These are phyloP conservation scores for Plectosphaerella plurivora DNA, from an alignment of 2,329 filamentous ascomycete genomes.

Conservation along the genomic window DNA sequence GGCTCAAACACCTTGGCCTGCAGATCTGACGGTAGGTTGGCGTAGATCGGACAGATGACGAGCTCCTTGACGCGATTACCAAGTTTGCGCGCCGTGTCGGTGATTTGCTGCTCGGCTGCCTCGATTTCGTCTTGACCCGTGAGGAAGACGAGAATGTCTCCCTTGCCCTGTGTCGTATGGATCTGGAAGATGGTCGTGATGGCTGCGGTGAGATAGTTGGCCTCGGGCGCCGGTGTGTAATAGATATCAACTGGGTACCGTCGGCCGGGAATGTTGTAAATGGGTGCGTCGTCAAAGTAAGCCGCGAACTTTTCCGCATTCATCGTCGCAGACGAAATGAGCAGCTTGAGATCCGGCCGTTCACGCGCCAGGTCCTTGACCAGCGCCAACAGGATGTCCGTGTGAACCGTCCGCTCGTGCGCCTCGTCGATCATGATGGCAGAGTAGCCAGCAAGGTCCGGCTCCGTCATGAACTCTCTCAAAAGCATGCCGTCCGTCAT, in stretches of 20 bases:
- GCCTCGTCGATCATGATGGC: constrained; percentile 96
- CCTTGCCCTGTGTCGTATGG: constrained; percentile 77
- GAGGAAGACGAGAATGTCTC: constrained; percentile 91
- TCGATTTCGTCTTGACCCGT: constrained; percentile 97
- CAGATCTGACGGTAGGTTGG: constrained; percentile 83
- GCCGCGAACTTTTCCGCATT: constrained; percentile 87
- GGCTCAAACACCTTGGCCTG: constrained; percentile 95
- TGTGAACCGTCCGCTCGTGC: constrained; percentile 87
- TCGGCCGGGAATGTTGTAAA: constrained; percentile 90
- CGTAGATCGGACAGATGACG: constrained; percentile 89
- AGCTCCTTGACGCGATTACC: constrained; percentile 81
- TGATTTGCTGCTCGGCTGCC: constrained; percentile 74
- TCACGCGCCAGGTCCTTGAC: constrained; percentile 84
- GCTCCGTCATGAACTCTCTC: constrained; percentile 84
- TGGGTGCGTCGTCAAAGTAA: constrained; percentile 89
- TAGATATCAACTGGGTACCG: constrained; percentile 88
- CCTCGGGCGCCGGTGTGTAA: constrained; percentile 85
- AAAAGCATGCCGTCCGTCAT: constrained; percentile 97
- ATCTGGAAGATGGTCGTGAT: constrained; percentile 96
- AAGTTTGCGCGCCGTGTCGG: constrained; percentile 81
- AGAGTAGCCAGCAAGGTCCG: constrained; percentile 75
- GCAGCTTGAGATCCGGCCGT: constrained; percentile 78
- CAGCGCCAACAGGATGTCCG: constrained; percentile 83
- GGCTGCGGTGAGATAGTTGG: constrained; percentile 86
- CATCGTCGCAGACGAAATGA: constrained; percentile 93